Base-by-base conservation (phyloP, 2,329 filamentous ascomycete genomes). In the Fusarium sp. region DNA sequence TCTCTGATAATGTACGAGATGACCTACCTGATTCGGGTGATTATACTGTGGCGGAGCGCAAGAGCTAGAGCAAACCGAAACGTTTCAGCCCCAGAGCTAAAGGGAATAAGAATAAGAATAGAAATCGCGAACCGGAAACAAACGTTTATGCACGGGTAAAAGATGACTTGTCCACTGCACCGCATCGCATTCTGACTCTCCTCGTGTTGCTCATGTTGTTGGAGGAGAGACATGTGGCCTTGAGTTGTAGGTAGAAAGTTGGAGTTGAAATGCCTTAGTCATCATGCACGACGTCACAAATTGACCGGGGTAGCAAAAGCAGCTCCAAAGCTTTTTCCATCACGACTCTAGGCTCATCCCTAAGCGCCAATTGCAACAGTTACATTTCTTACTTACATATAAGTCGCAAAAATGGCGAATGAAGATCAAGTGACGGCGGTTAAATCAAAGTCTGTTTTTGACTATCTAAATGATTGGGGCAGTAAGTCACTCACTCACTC, bases 401-500 rank as follows among this genome's bases (percentile, higher is more conserved):
- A 48, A 28, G 22, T 33, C 39, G 45, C 24, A 65, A 71, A 44
- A 65, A 83, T 84, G 82, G 74, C 81, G 35, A 72, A 57, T 48
- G 64, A 75, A 35, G 70, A 73, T 35, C 24, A 57, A 44, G 66
- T 71, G 33, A 16, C 47, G 16, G 56, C 67, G 41, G 60, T 72
- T 31, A 64, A 75, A 20, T 57, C 81, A 30, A 82, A 78, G 64
- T 79, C 82, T 8, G 57, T 82, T 18, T 68, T 80, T 62, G 80
- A 79, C 53, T 76, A 75, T 33, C 74, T 88, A 6, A 79, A 83
- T 38, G 84, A 80, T 62, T 88, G 86, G 85, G 86, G 86, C 70
- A 84, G 86, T 88, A 83, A 78, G 86, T 85, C 26, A 36, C 20
- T 56, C 44, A 50, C 53, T 60, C 41, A 26, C n/a, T 44, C 28